Evolutionary conservation across 208 protist species (phyloP), one percentile per base, ranked within the genome.

Genomic region (Acanthamoeba triangularis): DNA sequence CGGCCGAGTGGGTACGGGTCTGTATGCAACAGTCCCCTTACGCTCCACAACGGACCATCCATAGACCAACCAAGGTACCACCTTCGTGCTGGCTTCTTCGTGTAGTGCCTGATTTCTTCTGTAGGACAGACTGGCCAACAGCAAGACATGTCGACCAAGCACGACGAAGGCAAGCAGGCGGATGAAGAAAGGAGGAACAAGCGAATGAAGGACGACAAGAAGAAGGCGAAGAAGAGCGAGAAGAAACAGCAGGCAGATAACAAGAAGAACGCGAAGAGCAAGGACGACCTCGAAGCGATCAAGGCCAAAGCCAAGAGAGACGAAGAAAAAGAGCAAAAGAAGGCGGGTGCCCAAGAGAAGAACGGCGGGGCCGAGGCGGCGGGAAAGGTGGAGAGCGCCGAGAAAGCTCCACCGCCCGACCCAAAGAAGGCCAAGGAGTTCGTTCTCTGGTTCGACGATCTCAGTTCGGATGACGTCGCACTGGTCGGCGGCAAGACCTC

Each of bases 401-500:
- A 85, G 37, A 18, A 30, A 35, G 28, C 78, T 59, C 11, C 13
- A 37, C 37, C 20, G 56, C 14, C 44, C 28, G 23, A 85, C 20
- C 8, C 23, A 10, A 84, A 85, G 78, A 49, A 59, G 30, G 47
- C 35, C 4, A 69, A 95, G 41, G 74, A 41, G 30, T 44, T 88
- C n/a, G 92, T 96, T 16, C 56, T 82, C 13, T 96, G 90, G 90
- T 96, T 96, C 49, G 61, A 96, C 28, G 76, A 96, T 8, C 20
- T 96, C 44, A 95, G 54, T 41, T 78, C 61, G 25, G 92, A 95
- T 23, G 95, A 96, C 69, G 92, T 96, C 0, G 47, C 25, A 1
- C 63, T 95, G 14, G 95, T 96, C 11, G 95, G 95, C 52, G 95
- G 95, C 44, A 96, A 96, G 80, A 95, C 47, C 49, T 88, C 95